These are phyloP conservation scores for Mortierella sp. DNA, from an alignment of 371 early-diverging fungal genomes.

Conservation along the genomic window DNA sequence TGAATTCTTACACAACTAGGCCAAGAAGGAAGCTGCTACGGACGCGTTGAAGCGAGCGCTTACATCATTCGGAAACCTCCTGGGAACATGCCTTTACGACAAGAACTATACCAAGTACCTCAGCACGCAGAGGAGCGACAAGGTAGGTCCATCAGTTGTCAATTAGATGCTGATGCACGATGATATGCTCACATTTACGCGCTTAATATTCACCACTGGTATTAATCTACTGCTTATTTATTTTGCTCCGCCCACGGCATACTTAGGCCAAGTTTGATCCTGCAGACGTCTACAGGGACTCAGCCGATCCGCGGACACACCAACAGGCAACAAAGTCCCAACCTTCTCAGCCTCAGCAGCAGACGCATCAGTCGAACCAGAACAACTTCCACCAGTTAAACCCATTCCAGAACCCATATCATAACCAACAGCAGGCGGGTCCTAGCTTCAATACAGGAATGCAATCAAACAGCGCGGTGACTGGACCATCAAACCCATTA, in stretches of 20 bases:
- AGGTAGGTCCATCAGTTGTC: too few relatives aligned
- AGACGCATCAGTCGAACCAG: conserved; percentile 19
- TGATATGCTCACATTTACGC: not conserved
- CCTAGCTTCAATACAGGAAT: not conserved
- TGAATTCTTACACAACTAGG: conserved; percentile 60
- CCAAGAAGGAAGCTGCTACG: conserved; percentile 97
- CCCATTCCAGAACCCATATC: not conserved
- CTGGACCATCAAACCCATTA: not conserved
- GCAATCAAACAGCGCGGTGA: not conserved
- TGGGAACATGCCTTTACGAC: conserved; percentile 98
- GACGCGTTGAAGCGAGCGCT: conserved; percentile 97
- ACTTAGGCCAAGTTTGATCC: conserved; percentile 23
- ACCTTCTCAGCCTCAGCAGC: not conserved
- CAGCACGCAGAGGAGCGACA: conserved; percentile 32
- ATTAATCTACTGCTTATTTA: not conserved
- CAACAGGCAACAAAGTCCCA: not conserved
- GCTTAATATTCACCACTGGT: not conserved
- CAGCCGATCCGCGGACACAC: conserved; percentile 11
- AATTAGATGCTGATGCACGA: too few relatives aligned
- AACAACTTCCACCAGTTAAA: not conserved
- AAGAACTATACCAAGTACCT: conserved; percentile 84
- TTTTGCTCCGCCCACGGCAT: not conserved
- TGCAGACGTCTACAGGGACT: conserved; percentile 13
- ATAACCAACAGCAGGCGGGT: not conserved
- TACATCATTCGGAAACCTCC: conserved; percentile 92